Conservation (phyloP, 2,329 filamentous ascomycete species). For the Fusarium sp. region DNA sequence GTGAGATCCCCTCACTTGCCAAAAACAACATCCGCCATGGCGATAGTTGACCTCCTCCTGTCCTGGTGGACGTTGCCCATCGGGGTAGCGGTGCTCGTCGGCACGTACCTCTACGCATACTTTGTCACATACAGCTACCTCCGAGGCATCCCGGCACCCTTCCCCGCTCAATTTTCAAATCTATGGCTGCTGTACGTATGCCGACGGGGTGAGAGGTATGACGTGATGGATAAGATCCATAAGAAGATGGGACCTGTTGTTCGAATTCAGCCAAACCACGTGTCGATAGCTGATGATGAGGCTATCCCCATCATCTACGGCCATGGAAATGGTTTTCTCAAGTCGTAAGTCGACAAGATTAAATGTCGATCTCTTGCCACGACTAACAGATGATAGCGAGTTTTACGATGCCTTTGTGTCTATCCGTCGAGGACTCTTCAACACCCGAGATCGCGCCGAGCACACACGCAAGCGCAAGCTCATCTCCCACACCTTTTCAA, state of each 20-base stretch:
- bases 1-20: not conserved
- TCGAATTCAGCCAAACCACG: conserved; percentile 84
- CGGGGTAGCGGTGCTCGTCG: conserved; percentile 60
- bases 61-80: conserved; percentile 61
- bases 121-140: conserved; percentile 65
- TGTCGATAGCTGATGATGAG: conserved; percentile 83
- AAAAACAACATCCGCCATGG: conserved; percentile 37
- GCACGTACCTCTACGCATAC: conserved; percentile 71
- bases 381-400: conserved; percentile 61
- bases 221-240: conserved; percentile 77
- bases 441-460: conserved; percentile 83
- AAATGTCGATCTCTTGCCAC: rapidly evolving
- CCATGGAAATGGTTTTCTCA: conserved; percentile 80
- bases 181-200: conserved; percentile 80
- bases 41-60: conserved; percentile 45
- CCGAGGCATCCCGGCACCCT: conserved; percentile 70
- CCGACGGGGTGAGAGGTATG: conserved; percentile 74
- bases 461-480: conserved; percentile 92
- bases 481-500: conserved; percentile 86
- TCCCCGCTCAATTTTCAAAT: conserved; percentile 76
- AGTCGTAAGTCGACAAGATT: conserved; percentile 62
- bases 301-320: conserved; percentile 84
- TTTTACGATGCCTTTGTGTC: conserved; percentile 95
- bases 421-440: conserved; percentile 88
- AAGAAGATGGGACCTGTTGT: conserved; percentile 83